A percentile compares a stretch with the other conserved stretches of the same genome.
These are phyloP conservation scores for Pseudogymnoascus pannorum DNA, from an alignment of 2,329 filamentous ascomycete genomes.

Conservation along the genomic window DNA sequence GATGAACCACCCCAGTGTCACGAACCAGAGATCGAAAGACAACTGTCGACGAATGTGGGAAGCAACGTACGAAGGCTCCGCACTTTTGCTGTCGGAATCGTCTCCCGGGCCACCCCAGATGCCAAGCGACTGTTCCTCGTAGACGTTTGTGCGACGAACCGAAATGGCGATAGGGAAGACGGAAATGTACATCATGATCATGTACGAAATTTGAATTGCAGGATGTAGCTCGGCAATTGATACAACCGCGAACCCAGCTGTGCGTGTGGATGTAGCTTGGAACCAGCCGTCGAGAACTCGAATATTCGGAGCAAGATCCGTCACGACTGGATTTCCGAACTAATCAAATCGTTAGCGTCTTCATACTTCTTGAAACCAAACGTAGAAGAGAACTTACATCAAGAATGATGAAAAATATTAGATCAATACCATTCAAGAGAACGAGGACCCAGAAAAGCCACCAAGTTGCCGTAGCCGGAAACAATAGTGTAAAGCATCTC, in stretches of 20 bases:
- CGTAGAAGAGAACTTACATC: constrained; percentile 53
- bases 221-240: constrained; percentile 74
- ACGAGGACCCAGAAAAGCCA: constrained; percentile 85
- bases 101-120: constrained; percentile 53
- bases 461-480: constrained; percentile 83
- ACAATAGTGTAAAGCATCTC: constrained; percentile 90
- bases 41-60: constrained; percentile 88
- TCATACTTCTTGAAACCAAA: neutral
- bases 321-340: constrained; percentile 52
- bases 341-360: neutral
- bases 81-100: constrained; percentile 42
- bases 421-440: constrained; percentile 70
- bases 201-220: constrained; percentile 85
- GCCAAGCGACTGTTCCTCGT: constrained; percentile 82
- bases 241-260: constrained; percentile 81
- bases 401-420: constrained; percentile 84
- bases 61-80: constrained; percentile 71
- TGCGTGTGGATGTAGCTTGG: constrained; percentile 81
- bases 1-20: constrained; percentile 89
- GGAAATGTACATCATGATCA: constrained; percentile 99
- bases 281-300: constrained; percentile 83
- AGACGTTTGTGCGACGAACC: constrained; percentile 88
- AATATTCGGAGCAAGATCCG: constrained; percentile 60
- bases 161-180: constrained; percentile 96
- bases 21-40: constrained; percentile 96